Percentiles rank a stretch among this genome's conserved stretches.
Evolutionary conservation across 306 rosid species (phyloP).

Genomic region (Castanospermum australe): DNA sequence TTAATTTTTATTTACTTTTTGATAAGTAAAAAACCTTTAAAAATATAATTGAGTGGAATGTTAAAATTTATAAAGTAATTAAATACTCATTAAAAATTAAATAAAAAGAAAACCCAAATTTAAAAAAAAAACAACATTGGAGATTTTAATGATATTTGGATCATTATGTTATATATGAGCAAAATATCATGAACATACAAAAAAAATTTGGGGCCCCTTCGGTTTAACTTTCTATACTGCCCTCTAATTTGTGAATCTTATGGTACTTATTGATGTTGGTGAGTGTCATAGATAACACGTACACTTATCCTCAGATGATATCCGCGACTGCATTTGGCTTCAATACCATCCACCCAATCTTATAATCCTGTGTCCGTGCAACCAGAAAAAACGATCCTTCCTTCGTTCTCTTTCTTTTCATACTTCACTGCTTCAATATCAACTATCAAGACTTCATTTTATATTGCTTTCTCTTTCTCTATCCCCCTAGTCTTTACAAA

Average conservation of each 20-base stretch:
- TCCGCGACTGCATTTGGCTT: slow-evolving; percentile 59
- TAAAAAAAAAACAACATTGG: background rate
- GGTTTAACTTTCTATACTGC: background rate
- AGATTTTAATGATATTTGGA: background rate
- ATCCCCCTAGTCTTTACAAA: slow-evolving; percentile 20
- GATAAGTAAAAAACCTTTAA: too few species aligned
- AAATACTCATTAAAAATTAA: too few species aligned
- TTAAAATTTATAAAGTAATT: too few species aligned
- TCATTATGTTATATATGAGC: background rate
- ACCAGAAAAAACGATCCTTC: slow-evolving; percentile 22
- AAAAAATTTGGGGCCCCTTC: background rate
- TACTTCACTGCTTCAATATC: slow-evolving; percentile 26
- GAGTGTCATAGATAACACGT: slow-evolving; percentile 34
- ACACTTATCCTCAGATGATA: slow-evolving; percentile 76
- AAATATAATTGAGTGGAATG: too few species aligned
- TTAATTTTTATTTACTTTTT: too few species aligned
- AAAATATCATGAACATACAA: background rate
- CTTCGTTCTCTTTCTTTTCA: background rate
- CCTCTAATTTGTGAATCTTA: too few species aligned
- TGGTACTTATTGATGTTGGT: too few species aligned
- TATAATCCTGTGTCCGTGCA: slow-evolving; percentile 41
- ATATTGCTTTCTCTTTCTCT: slow-evolving; percentile 1
- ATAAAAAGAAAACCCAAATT: too few species aligned
- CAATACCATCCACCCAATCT: slow-evolving; percentile 87
- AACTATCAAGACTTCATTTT: slow-evolving; percentile 24